phyloP scores from a whole-genome alignment of 2,329 filamentous ascomycete species.

The Ceratocystiopsis brevicomis region DNA sequence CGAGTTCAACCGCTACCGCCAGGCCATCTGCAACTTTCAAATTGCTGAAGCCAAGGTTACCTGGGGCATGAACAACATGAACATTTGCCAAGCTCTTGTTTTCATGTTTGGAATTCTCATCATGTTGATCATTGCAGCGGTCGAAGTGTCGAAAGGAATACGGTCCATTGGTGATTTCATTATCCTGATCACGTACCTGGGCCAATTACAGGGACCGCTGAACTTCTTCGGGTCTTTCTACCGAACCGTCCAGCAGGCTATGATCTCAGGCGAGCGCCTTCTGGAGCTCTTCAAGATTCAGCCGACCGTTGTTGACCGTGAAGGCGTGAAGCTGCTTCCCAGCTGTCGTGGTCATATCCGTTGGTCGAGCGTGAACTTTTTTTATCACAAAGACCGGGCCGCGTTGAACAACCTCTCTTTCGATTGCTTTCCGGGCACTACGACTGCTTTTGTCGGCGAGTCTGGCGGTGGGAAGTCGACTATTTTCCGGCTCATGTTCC shows the following conservation, averaged over 20 bases:
- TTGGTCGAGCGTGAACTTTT: constrained; percentile 79
- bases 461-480: constrained; percentile 96
- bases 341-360: constrained; percentile 63
- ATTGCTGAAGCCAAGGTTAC: constrained; percentile 57
- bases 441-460: constrained; percentile 88
- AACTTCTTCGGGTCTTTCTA: constrained; percentile 94
- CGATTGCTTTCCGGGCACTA: constrained; percentile 72
- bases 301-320: constrained; percentile 70
- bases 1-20: constrained; percentile 55
- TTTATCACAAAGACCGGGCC: constrained; percentile 72
- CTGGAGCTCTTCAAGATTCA: constrained; percentile 92
- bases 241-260: constrained; percentile 80
- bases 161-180: constrained; percentile 55
- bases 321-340: constrained; percentile 41
- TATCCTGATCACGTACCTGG: constrained; percentile 55
- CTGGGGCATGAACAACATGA: constrained; percentile 61
- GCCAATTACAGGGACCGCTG: constrained; percentile 60
- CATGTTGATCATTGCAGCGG: constrained; percentile 55
- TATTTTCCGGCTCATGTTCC: constrained; percentile 84
- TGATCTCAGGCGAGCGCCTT: constrained; percentile 93
- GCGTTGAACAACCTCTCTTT: constrained; percentile 73
- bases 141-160: constrained; percentile 51
- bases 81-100: constrained; percentile 60
- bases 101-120: constrained; percentile 61
- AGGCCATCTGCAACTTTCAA: constrained; percentile 54